Percentiles rank a stretch among this genome's conserved stretches.
phyloP scores from a whole-genome alignment of 2,329 filamentous ascomycete genomes.

The Orbilia oligospora region DNA sequence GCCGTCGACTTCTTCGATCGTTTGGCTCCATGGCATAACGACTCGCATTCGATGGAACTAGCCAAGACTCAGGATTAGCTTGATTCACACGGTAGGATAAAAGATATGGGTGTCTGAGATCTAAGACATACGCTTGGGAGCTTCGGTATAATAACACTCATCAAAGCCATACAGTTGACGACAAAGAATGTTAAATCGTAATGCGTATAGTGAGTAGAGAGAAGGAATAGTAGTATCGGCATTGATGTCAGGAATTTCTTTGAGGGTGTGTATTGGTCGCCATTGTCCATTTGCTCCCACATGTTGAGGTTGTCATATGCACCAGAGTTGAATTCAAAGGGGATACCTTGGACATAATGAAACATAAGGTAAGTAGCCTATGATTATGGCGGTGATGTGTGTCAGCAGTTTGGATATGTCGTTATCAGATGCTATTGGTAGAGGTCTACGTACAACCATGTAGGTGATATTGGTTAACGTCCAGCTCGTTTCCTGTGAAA shows the following conservation, averaged over 20 bases:
- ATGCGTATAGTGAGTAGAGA: constrained; percentile 99
- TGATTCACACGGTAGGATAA: constrained; percentile 4
- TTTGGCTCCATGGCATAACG: constrained; percentile 58
- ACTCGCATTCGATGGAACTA: constrained; percentile 58
- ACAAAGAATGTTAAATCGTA: constrained; percentile 97
- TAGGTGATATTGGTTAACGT: constrained; percentile 98
- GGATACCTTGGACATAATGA: constrained; percentile 96
- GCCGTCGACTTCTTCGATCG: constrained; percentile 56
- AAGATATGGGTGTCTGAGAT: constrained; percentile 16
- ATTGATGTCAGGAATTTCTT: constrained; percentile 98
- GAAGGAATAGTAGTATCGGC: constrained; percentile 91
- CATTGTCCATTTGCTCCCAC: constrained; percentile 99
- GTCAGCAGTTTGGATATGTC: constrained; percentile 1
- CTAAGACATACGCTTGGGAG: constrained; percentile 82
- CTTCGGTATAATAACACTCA: constrained; percentile 96
- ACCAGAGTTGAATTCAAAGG: constrained; percentile 98
- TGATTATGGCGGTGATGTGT: background rate
- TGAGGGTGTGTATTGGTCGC: constrained; percentile 96
- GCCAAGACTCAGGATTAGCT: constrained; percentile 8
- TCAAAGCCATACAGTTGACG: constrained; percentile 93
- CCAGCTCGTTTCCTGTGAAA: constrained; percentile 98
- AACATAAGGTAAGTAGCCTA: constrained; percentile 97
- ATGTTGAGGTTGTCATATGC: constrained; percentile 99
- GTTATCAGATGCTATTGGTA: background rate
- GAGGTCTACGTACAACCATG: constrained; percentile 77